phyloP scores from a whole-genome alignment of 805 yeast genomes.

The Wickerhamia fluorescens region DNA sequence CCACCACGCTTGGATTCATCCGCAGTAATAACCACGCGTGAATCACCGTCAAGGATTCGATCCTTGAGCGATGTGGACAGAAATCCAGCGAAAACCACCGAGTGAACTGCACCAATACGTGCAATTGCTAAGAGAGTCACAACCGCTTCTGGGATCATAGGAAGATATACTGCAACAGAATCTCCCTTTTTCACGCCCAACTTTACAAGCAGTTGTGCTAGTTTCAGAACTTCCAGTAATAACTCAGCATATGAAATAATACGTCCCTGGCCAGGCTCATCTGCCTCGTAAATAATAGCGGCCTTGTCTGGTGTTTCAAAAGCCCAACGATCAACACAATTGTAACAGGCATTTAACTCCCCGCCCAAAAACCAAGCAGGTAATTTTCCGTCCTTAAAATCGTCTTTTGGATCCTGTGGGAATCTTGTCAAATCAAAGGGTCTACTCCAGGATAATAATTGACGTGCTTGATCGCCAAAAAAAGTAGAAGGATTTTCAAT shows the following conservation, averaged over 20 bases:
- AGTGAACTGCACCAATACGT: constrained; percentile 92
- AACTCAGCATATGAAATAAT: constrained; percentile 81
- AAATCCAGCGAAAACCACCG: constrained; percentile 96
- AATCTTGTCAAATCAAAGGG: constrained; percentile 43
- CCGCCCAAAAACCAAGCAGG: constrained; percentile 93
- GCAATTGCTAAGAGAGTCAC: constrained; percentile 90
- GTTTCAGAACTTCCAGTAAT: constrained; percentile 73
- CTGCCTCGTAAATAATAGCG: constrained; percentile 90
- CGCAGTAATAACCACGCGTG: constrained; percentile 82
- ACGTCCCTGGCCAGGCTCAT: constrained; percentile 70
- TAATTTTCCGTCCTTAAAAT: constrained; percentile 51
- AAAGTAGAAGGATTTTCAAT: constrained; percentile 48
- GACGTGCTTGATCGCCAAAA: constrained; percentile 47
- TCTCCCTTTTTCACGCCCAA: constrained; percentile 94
- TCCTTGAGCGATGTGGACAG: constrained; percentile 88
- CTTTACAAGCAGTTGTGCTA: constrained; percentile 74
- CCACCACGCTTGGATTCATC: constrained; percentile 97
- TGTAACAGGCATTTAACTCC: constrained; percentile 85
- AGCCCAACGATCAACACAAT: constrained; percentile 95
- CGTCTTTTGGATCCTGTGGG: constrained; percentile 41
- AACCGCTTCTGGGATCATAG: constrained; percentile 96
- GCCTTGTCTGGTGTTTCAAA: constrained; percentile 75
- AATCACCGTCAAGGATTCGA: constrained; percentile 82
- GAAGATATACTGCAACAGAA: constrained; percentile 91
- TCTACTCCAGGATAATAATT: constrained; percentile 45